A percentile compares a stretch with the other conserved stretches of the same genome.
phyloP scores from a whole-genome alignment of 306 rosid genomes.

The Echinosophora koreensis region DNA sequence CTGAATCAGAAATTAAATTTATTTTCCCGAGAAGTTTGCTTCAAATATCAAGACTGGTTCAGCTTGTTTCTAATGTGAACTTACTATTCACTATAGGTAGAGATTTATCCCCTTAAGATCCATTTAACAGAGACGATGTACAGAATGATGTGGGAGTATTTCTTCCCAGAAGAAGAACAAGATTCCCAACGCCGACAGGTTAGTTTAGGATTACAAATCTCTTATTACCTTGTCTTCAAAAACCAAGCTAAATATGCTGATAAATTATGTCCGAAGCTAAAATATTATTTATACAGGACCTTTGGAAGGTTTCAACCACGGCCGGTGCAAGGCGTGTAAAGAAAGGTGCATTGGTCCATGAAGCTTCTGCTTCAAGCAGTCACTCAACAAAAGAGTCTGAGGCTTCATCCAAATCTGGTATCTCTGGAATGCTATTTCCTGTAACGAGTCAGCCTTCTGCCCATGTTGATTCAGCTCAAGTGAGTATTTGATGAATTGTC shows the following conservation, averaged over 20 bases:
- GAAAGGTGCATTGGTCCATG: constrained; percentile 71
- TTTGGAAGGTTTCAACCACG: constrained; percentile 98
- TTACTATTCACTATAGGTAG: constrained; percentile 66
- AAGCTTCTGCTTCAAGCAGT: constrained; percentile 69
- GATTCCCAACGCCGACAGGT: constrained; percentile 99
- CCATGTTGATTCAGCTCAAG: constrained; percentile 69
- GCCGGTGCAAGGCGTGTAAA: constrained; percentile 93
- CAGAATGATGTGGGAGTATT: constrained; percentile 98
- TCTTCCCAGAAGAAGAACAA: constrained; percentile 97
- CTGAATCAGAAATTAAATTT: neutral
- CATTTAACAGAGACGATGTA: constrained; percentile 98
- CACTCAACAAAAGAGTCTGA: constrained; percentile 77
- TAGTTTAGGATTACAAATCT: constrained; percentile 50
- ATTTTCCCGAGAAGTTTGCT: constrained; percentile 6
- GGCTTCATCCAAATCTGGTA: constrained; percentile 65
- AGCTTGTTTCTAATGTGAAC: constrained; percentile 46
- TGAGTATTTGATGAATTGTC: constrained; percentile 57
- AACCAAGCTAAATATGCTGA: constrained; percentile 30
- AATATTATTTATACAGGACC: constrained; percentile 69
- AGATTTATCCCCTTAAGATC: constrained; percentile 94
- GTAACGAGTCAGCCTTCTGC: constrained; percentile 62
- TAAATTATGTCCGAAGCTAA: constrained; percentile 33
- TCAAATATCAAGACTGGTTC: constrained; percentile 25
- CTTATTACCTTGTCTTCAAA: constrained; percentile 23
- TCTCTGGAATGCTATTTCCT: constrained; percentile 56